Base-by-base conservation (phyloP, 164 flowering plant genomes). In the Vitis labrusca region DNA sequence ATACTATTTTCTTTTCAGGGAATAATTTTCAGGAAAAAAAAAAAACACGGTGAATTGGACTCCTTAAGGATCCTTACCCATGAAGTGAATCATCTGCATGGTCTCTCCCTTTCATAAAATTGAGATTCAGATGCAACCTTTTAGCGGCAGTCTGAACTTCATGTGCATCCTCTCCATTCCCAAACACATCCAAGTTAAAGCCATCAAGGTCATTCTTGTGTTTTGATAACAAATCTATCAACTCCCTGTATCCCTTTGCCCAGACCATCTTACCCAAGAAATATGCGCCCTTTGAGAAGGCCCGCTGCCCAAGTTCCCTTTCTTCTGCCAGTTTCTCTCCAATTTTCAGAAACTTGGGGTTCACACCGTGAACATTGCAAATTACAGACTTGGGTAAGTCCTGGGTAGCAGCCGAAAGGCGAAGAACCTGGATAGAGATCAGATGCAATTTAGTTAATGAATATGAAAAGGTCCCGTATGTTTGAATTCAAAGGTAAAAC, bases 351-450 rank as follows among this genome's bases (percentile, higher is more conserved):
- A 96, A 96, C 79, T 87, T 93, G 14, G 98, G 99, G 75, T 92
- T 96, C 57, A 96, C 99, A 73, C 99, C 99, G 84, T 95, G 99
- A 51, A 93, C 99, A 80, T 96, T 96, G 88, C 99, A 96, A 58
- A 93, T 70, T 19, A 85, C 81, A 75, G 98, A 93, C 73, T 78
- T 93, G n/a, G 99, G 97, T 56, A 93, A 71, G 77, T 96, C 93
- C 76, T 96, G 98, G 3, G 98, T 95, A 12, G 99, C 97, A 71
- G 92, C 96, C 73, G 99, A 95, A 71, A 95, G 92, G 62, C 99
- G 93, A 75, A 96, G 90, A 78, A 96, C 94, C 99, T 96, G 79
- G 68, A 78, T 47, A 61, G 32, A 61, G 23, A 72, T 66, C 14
- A 54, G 47, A 56, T 61, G 61, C 23, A 55, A 66, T 70, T 65